phyloP scores from a whole-genome alignment of 164 flowering plant genomes.

The Buxus sempervirens region DNA sequence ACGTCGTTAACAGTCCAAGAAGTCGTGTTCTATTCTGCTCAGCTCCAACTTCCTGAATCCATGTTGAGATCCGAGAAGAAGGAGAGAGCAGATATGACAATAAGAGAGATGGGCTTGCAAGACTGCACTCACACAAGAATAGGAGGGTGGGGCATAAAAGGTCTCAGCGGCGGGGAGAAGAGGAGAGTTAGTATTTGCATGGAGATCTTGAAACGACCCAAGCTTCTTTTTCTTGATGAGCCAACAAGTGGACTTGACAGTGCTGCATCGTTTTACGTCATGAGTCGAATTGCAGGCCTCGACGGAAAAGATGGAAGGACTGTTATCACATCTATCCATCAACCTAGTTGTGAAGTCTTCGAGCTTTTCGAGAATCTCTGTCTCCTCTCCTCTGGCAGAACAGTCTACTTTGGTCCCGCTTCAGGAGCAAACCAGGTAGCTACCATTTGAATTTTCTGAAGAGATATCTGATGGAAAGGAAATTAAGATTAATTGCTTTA shows the following conservation, averaged over 20 bases:
- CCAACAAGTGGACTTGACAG: slow-evolving; percentile 75
- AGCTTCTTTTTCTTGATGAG: slow-evolving; percentile 62
- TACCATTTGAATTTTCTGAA: background rate
- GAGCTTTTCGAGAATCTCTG: slow-evolving; percentile 52
- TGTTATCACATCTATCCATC: slow-evolving; percentile 64
- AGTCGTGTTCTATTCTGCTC: slow-evolving; percentile 61
- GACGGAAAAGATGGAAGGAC: slow-evolving; percentile 39
- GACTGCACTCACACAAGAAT: slow-evolving; percentile 44
- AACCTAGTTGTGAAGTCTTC: slow-evolving; percentile 68
- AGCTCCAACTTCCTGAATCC: slow-evolving; percentile 48
- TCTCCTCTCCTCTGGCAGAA: slow-evolving; percentile 57
- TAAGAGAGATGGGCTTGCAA: slow-evolving; percentile 60
- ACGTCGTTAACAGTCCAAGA: slow-evolving; percentile 53
- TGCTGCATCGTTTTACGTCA: slow-evolving; percentile 57
- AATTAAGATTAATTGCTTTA: background rate
- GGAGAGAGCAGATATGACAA: slow-evolving; percentile 46
- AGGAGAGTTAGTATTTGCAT: slow-evolving; percentile 59
- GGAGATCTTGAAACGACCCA: slow-evolving; percentile 52
- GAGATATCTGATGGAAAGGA: background rate
- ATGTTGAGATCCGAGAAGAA: slow-evolving; percentile 41
- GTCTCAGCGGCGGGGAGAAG: slow-evolving; percentile 64
- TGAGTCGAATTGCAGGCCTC: slow-evolving; percentile 32
- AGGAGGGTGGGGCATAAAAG: slow-evolving; percentile 53
- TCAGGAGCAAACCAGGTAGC: slow-evolving; percentile 37
- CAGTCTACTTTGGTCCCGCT: slow-evolving; percentile 60